These are phyloP conservation scores for Wickerhamiella alocasiicola DNA, from an alignment of 805 yeast species.

Conservation along the genomic window DNA sequence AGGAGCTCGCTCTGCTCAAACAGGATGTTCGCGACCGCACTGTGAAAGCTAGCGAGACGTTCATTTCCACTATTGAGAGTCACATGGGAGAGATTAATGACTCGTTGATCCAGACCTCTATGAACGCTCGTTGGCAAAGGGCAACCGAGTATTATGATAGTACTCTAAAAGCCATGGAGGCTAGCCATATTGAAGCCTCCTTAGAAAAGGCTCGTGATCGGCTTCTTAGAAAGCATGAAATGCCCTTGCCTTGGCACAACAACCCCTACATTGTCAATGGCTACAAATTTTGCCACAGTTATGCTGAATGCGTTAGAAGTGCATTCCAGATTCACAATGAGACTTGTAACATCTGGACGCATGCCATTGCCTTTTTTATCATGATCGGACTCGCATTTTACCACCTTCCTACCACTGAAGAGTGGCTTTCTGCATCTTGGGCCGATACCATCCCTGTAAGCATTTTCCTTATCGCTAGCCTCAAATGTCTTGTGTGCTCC, in stretches of 20 bases:
- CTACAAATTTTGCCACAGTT: slow-evolving; percentile 65
- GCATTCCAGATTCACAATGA: slow-evolving; percentile 68
- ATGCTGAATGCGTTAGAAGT: slow-evolving; percentile 45
- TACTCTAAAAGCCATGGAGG: slow-evolving; percentile 26
- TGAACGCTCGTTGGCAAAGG: slow-evolving; percentile 7
- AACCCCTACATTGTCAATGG: slow-evolving; percentile 76
- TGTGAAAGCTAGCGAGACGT: slow-evolving; percentile 1
- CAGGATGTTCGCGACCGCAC: slow-evolving; percentile 3
- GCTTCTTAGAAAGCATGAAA: slow-evolving; percentile 66
- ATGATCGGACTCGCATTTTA: slow-evolving; percentile 43
- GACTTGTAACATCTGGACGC: slow-evolving; percentile 89
- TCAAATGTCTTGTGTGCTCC: slow-evolving; percentile 68
- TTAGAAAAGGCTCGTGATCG: slow-evolving; percentile 26
- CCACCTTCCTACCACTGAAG: slow-evolving; percentile 52
- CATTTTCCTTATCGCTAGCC: slow-evolving; percentile 55
- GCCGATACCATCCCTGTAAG: slow-evolving; percentile 43
- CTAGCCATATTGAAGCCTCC: slow-evolving; percentile 22
- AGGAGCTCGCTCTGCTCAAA: slow-evolving; percentile 4
- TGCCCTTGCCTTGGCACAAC: slow-evolving; percentile 90
- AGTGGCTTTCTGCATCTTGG: slow-evolving; percentile 34
- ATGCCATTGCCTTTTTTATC: slow-evolving; percentile 53
- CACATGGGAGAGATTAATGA: slow-evolving; percentile 8
- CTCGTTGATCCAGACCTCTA: neutral
- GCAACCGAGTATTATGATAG: slow-evolving; percentile 27
- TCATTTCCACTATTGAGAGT: slow-evolving; percentile 4